Conservation (phyloP, 2,329 filamentous ascomycete genomes). For the Stachybotrys elegans region DNA sequence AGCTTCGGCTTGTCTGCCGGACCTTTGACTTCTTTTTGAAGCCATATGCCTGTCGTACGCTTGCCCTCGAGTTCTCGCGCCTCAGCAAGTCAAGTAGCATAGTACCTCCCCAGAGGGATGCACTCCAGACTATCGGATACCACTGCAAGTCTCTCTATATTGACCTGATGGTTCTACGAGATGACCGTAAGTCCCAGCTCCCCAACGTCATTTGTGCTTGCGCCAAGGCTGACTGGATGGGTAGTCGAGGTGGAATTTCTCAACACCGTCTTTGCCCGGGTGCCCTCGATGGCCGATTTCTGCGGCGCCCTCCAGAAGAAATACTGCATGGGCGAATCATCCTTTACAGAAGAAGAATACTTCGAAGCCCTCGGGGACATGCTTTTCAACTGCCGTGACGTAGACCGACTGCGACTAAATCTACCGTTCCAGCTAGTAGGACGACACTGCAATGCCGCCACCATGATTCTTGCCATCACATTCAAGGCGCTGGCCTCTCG, state of each 20-base stretch:
- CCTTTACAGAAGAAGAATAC: constrained; percentile 47
- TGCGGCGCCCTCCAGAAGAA: constrained; percentile 35
- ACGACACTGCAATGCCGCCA: constrained; percentile 38
- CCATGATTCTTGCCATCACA: constrained; percentile 47
- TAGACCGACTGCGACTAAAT: constrained; percentile 42
- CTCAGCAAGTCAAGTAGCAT: constrained; percentile 32
- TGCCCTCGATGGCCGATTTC: constrained; percentile 42
- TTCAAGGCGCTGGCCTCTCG: constrained; percentile 42
- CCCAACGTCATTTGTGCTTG: neutral
- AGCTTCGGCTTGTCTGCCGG: constrained; percentile 43
- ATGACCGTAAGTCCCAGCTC: constrained; percentile 35
- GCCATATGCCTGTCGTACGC: constrained; percentile 38
- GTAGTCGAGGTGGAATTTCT: constrained; percentile 46
- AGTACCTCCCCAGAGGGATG: constrained; percentile 29
- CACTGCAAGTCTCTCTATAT: constrained; percentile 45
- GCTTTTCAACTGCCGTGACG: constrained; percentile 37
- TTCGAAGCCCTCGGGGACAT: constrained; percentile 33
- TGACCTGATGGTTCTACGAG: constrained; percentile 48
- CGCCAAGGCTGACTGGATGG: neutral
- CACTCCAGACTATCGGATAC: constrained; percentile 39
- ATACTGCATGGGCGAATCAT: constrained; percentile 43
- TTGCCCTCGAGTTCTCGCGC: constrained; percentile 46
- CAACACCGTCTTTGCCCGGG: constrained; percentile 36
- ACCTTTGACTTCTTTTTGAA: constrained; percentile 42
- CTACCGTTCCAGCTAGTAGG: constrained; percentile 48